Evolutionary conservation across 257 asterid species (phyloP).

Genomic region (Przewalskia tangutica): DNA sequence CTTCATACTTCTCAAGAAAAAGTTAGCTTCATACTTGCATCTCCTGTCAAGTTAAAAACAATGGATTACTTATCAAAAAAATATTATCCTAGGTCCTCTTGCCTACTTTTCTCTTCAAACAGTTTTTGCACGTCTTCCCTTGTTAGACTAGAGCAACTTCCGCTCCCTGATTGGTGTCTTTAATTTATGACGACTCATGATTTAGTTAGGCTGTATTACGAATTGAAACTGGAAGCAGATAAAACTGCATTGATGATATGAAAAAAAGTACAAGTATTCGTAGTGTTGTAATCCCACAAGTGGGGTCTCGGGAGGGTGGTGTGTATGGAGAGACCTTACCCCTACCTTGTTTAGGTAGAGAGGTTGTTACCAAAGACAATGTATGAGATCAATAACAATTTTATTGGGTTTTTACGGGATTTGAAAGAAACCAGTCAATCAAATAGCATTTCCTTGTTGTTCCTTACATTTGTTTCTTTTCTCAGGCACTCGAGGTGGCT

Average conservation of each 20-base stretch:
- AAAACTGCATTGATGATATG: background rate
- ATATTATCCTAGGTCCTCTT: background rate
- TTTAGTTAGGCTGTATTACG: background rate
- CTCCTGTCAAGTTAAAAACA: background rate
- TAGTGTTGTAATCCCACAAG: too few species aligned
- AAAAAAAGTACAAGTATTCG: background rate
- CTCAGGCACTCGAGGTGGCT: conserved; percentile 96
- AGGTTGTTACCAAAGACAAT: background rate
- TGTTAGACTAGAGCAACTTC: background rate
- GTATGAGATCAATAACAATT: background rate
- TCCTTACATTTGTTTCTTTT: conserved; percentile 4
- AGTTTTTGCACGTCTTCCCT: background rate
- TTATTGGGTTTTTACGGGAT: background rate
- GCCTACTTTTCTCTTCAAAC: background rate
- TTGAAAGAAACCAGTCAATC: background rate
- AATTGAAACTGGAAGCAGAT: background rate
- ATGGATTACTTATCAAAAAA: background rate
- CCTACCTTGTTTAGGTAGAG: background rate
- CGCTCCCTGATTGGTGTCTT: background rate
- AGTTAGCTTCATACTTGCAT: background rate
- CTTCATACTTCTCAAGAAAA: too few species aligned
- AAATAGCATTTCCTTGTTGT: background rate
- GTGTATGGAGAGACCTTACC: too few species aligned
- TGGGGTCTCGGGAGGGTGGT: too few species aligned
- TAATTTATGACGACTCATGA: background rate